Evolutionary conservation across 768 basidiomycete genomes (phyloP).

Genomic region (Mrakia hoshinonis): DNA sequence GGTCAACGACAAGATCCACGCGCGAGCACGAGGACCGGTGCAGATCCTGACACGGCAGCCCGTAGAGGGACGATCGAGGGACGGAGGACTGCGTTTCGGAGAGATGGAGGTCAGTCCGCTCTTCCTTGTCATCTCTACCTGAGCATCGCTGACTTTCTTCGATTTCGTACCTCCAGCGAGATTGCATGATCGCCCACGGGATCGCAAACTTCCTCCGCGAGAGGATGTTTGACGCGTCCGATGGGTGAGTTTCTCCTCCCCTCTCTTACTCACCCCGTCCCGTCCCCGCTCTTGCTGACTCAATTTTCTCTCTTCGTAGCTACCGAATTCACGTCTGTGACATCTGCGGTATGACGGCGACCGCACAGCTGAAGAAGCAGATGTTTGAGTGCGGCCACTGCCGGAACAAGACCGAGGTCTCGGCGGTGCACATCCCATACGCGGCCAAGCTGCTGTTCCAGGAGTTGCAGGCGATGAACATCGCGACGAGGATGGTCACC

Average conservation of each 20-base stretch:
- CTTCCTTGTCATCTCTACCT: background rate
- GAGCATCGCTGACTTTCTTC: background rate
- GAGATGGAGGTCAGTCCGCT: conserved; percentile 70
- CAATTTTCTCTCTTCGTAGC: conserved; percentile 36
- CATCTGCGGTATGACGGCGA: conserved; percentile 92
- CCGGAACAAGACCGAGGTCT: conserved; percentile 33
- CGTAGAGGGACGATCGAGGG: conserved; percentile 95
- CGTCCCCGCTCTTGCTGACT: conserved; percentile 19
- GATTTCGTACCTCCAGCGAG: conserved; percentile 47
- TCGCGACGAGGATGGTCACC: conserved; percentile 55
- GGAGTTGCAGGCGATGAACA: conserved; percentile 90
- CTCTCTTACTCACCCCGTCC: background rate
- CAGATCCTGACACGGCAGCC: conserved; percentile 96
- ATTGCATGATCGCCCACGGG: conserved; percentile 99
- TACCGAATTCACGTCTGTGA: conserved; percentile 94
- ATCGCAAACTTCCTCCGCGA: conserved; percentile 97
- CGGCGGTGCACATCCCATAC: conserved; percentile 65
- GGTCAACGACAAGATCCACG: conserved; percentile 99
- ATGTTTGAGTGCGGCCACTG: conserved; percentile 69
- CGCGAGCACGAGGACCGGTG: conserved; percentile 90
- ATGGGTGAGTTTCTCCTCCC: conserved; percentile 23
- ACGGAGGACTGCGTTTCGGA: conserved; percentile 97
- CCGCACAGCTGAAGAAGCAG: conserved; percentile 99
- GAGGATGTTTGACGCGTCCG: conserved; percentile 51
- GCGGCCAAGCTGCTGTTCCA: conserved; percentile 95